Evolutionary conservation across 1,139 yeast species (phyloP), one percentile per base, ranked within the genome.

Genomic region (Entelexis sorbosivorans): DNA sequence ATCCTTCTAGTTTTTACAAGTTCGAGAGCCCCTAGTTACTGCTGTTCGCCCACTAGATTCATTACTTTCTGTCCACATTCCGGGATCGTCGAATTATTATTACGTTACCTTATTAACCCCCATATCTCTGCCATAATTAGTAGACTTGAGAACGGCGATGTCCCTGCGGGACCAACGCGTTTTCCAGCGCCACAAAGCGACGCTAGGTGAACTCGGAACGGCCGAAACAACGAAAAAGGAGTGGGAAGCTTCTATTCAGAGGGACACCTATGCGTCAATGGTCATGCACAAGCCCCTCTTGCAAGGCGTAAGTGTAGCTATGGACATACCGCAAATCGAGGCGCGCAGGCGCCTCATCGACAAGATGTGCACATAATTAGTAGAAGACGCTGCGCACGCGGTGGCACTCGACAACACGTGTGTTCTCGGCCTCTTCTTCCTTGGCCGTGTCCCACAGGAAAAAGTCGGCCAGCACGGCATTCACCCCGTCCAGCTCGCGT

Each of bases 191-290:
- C 36, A 31, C 14, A 42, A 42, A 20, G 14, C 45, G 20, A 31
- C 36, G 39, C 39, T 44, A n/a, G 47, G 79, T 29, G 93, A 93
- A 0, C 68, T 86, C 1, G 95, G 95, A 0, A 73, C 79, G 60
- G 71, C 87, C 1, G 82, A 81, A 49, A 83, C 89, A 0, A 70
- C 82, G 42, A 78, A 69, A 62, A 71, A 65, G 61, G 79, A 77
- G 58, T 80, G 82, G 73, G 64, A 77, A 58, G 65, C 73, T 10
- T 83, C 83, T 57, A 74, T 84, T 1, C 80, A 79, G 48, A 71
- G 84, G 57, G 97, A 93, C 63, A 79, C 94, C 0, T 78, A 81
- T 57, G 76, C 87, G 2, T 74, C 84, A 17, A 66, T 86, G 49
- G 75, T 79, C 26, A 82, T 84, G 28, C 95, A 89, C 64, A 78